Percentiles rank a stretch among this genome's conserved stretches.
These are phyloP conservation scores for Chalciporus pseudorubinellus DNA, from an alignment of 768 basidiomycete genomes.

Conservation along the genomic window DNA sequence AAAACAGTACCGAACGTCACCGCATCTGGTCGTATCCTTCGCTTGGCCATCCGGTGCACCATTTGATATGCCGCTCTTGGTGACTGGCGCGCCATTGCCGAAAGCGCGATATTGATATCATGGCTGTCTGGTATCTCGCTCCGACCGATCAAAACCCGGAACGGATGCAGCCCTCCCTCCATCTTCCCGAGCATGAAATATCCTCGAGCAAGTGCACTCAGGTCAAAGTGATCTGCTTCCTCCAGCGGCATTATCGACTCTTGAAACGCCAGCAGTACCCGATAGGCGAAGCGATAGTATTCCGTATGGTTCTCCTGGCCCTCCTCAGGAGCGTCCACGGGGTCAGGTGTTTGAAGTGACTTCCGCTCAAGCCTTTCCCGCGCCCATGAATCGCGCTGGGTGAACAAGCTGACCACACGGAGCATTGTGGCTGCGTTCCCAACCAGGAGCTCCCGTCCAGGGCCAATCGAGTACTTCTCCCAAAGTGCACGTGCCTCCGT, in stretches of 20 bases:
- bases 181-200: constrained; percentile 55
- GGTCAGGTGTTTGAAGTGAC: neutral
- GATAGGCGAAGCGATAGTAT: constrained; percentile 40
- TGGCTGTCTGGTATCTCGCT: constrained; percentile 55
- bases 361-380: constrained; percentile 12
- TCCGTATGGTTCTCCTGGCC: constrained; percentile 4
- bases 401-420: constrained; percentile 44
- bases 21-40: constrained; percentile 49
- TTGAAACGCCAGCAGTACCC: constrained; percentile 45
- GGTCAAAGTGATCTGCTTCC: constrained; percentile 43
- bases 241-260: constrained; percentile 45
- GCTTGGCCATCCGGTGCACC: constrained; percentile 49
- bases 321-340: neutral
- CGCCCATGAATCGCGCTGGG: constrained; percentile 22
- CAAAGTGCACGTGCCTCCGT: constrained; percentile 52
- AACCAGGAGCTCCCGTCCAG: constrained; percentile 39
- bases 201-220: constrained; percentile 63
- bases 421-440: constrained; percentile 43
- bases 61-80: constrained; percentile 46
- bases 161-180: constrained; percentile 43
- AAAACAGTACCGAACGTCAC: constrained; percentile 62
- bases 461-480: constrained; percentile 50
- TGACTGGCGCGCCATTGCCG: constrained; percentile 48
- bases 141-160: constrained; percentile 47
- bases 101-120: constrained; percentile 65